Percentiles rank a stretch among this genome's conserved stretches.
phyloP scores from a whole-genome alignment of 139 green algal species.

The Desmodesmus armatus region DNA sequence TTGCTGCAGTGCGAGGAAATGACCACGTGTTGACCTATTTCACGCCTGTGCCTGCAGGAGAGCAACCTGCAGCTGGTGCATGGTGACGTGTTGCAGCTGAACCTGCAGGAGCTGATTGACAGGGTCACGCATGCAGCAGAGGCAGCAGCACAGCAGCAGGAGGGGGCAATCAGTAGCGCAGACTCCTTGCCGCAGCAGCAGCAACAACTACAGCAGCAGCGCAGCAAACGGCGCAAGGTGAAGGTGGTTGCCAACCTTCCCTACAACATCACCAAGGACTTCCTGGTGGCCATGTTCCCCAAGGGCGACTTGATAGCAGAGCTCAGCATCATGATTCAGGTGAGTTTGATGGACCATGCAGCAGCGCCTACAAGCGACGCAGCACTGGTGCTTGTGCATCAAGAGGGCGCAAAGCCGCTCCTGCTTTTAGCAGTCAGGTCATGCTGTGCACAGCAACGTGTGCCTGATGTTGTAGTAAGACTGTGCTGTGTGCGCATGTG shows the following conservation, averaged over 20 bases:
- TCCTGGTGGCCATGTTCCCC: constrained; percentile 85
- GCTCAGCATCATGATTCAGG: constrained; percentile 87
- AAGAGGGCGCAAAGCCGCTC: no score
- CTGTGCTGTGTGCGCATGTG: no score
- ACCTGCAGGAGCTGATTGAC: constrained; percentile 57
- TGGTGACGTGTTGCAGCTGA: constrained; percentile 76
- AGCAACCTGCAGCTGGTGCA: constrained; percentile 66
- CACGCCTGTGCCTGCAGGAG: constrained; percentile 20
- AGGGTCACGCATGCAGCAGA: constrained; percentile 54
- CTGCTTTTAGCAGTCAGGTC: no score
- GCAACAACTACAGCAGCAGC: neutral
- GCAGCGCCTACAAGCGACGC: neutral
- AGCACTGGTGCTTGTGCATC: neutral
- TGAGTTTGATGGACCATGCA: neutral
- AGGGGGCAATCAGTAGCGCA: neutral
- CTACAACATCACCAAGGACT: constrained; percentile 98
- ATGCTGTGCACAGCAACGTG: no score
- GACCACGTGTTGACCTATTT: neutral
- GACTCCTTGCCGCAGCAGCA: constrained; percentile 30
- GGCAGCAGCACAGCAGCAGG: constrained; percentile 15
- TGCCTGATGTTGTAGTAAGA: no score
- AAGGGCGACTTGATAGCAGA: constrained; percentile 72
- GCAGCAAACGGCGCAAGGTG: constrained; percentile 38
- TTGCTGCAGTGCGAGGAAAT: no score
- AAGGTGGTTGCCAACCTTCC: constrained; percentile 96